Conservation (phyloP, 2,329 filamentous ascomycete genomes). For the Neodidymelliopsis sp. region DNA sequence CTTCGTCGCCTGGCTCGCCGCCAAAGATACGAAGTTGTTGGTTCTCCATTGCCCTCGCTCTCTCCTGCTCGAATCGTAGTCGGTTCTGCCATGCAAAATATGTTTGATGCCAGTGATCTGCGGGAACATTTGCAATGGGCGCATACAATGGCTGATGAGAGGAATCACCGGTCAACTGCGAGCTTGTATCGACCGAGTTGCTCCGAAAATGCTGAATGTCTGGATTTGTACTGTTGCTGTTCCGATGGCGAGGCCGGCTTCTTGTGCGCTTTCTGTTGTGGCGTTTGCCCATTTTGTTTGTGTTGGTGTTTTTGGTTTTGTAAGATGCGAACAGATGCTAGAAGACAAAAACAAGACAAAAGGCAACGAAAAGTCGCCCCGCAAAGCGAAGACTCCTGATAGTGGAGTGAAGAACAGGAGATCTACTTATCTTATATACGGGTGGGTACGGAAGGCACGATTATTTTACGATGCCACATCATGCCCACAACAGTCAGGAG, state of each 20-base stretch:
- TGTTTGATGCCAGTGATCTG: conserved; percentile 48
- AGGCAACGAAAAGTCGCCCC: conserved; percentile 36
- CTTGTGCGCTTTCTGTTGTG: conserved; percentile 55
- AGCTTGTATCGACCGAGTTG: conserved; percentile 40
- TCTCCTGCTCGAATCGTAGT: conserved; percentile 38
- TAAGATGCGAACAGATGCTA: conserved; percentile 16
- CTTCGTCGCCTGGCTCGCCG: conserved; percentile 52
- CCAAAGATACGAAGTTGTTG: conserved; percentile 55
- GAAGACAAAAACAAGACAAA: conserved; percentile 3
- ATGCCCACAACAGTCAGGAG: conserved; percentile 36
- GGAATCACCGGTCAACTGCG: conserved; percentile 32
- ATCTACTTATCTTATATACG: conserved; percentile 38
- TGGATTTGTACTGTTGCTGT: conserved; percentile 32
- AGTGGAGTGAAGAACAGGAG: conserved; percentile 20
- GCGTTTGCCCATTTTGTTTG: conserved; percentile 47
- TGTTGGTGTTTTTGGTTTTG: conserved; percentile 6
- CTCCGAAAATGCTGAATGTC: conserved; percentile 40
- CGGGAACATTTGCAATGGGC: conserved; percentile 26
- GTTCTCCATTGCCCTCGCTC: conserved; percentile 40
- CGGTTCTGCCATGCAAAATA: conserved; percentile 49
- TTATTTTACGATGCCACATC: conserved; percentile 28
- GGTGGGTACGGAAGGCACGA: conserved; percentile 17
- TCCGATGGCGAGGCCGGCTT: conserved; percentile 52
- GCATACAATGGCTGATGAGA: conserved; percentile 29
- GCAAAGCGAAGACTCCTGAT: conserved; percentile 40